Base-by-base conservation (phyloP, 2,329 filamentous ascomycete species). In the Fusarium newnesense region DNA sequence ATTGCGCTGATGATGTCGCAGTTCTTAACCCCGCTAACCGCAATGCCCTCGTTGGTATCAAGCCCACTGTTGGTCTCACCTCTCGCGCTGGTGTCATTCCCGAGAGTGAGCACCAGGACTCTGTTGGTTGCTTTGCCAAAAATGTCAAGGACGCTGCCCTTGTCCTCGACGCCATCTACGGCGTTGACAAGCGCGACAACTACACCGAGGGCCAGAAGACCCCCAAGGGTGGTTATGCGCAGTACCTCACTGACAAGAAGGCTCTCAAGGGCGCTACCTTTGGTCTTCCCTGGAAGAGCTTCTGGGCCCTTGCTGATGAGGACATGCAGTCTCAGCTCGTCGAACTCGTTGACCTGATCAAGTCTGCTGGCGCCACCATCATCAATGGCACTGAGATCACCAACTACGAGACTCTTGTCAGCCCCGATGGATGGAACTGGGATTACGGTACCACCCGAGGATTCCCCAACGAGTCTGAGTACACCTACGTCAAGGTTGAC, bases 61-160 rank as follows among this genome's bases (percentile, higher is more conserved):
- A 94, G 81, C 92, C 93, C 4, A 94, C 92, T 3, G 91, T 94
- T 10, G 93, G 93, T 0, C 80, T 94, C 57, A 94, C 91, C 1
- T 93, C 92, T 13, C 84, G 91, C 21, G 85, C 82, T 26, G 89
- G 86, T 24, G 87, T 91, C 34, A 86, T 95, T 39, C 93, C 93
- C 1, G 91, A 92, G 76, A 88, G 86, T 16, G 83, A 88, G 63
- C 89, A 93, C 75, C 90, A 93, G 75, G 93, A 95, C 76, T 90
- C 88, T 0, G 88, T 94, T 0, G 93, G 93, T 5, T 84, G 87
- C 2, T 90, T 95, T 76, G 91, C 88, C 0, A 88, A 88, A 26
- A 93, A 90, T 0, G 89, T 95, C 11, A 84, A 85, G n/a, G 93
- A 95, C 77, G 92, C 91, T 1, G 87, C 87, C 0, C 89, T 91